Base-by-base conservation (phyloP, 305 asterid genomes). In the Rubia tinctorum region DNA sequence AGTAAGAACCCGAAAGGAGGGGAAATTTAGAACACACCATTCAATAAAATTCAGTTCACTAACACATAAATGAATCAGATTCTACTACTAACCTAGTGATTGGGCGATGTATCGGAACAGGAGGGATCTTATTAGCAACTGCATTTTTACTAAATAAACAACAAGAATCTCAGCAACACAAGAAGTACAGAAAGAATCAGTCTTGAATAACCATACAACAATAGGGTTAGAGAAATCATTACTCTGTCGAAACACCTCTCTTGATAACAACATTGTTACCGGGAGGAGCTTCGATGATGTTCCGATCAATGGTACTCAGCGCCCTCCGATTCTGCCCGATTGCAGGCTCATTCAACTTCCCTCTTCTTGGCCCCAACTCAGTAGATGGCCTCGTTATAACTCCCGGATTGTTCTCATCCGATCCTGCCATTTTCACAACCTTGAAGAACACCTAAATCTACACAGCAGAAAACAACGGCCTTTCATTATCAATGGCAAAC, bases 251-350 rank as follows among this genome's bases (percentile, higher is more conserved):
- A 80, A 25, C 77, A 76, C 88, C 88, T 80, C 92, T 87, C 77
- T 89, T 92, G 69, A 84, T 85, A 55, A 84, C 86, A 77, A 87
- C 88, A 76, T 74, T 76, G 15, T 86, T 84, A 69, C 79, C 76
- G 1, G 88, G 81, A 27, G 85, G 91, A 71, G 84, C 88, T 59
- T 78, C 84, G 0, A 83, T 80, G 56, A 89, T 83, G 80, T 95
- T 92, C 82, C 23, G 75, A 70, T 92, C 82, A 76, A 95, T 90
- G 56, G 87, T 75, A 77, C 93, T 82, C 77, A 95, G 58, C 15
- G 96, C 96, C 86, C 92, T 92, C 59, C 99, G 79, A 53, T 81
- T 86, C 76, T 81, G 91, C 66, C 86, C 75, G 43, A 76, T 77
- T 62, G 85, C 89, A 15, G 20, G 58, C 51, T 62, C 78, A 15